Evolutionary conservation across 495 filamentous ascomycete species (phyloP).

Genomic region (Sordaria brevicollis): DNA sequence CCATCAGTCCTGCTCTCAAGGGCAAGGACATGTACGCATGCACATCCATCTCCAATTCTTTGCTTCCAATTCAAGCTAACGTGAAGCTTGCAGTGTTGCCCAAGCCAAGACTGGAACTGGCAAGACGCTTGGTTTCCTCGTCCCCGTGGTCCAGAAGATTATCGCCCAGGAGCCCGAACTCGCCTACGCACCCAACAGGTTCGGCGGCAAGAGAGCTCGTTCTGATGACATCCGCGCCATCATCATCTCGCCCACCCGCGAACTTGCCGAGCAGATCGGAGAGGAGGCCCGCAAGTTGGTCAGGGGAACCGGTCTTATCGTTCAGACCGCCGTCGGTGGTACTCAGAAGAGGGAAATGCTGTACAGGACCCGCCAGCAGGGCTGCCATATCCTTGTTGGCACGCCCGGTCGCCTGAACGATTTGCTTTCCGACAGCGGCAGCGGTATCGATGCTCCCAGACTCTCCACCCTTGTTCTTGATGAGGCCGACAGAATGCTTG

Average conservation of each 20-base stretch:
- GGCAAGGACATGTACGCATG: slow-evolving; percentile 71
- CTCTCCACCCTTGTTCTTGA: slow-evolving; percentile 79
- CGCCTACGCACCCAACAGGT: slow-evolving; percentile 11
- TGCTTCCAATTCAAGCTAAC: slow-evolving; percentile 3
- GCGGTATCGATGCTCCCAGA: slow-evolving; percentile 59
- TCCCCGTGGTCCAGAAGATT: slow-evolving; percentile 66
- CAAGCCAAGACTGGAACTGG: slow-evolving; percentile 85
- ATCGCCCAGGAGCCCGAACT: slow-evolving; percentile 46
- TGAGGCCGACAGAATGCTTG: slow-evolving; percentile 87
- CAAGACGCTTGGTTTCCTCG: slow-evolving; percentile 76
- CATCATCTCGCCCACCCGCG: slow-evolving; percentile 87
- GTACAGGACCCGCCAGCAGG: slow-evolving; percentile 49
- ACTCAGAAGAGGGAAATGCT: slow-evolving; percentile 60
- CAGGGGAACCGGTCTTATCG: slow-evolving; percentile 52
- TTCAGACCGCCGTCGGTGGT: slow-evolving; percentile 85
- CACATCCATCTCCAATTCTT: neutral
- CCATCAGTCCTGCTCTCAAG: slow-evolving; percentile 65
- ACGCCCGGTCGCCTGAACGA: slow-evolving; percentile 87
- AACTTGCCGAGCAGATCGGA: slow-evolving; percentile 91
- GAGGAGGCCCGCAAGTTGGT: slow-evolving; percentile 68
- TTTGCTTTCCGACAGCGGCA: slow-evolving; percentile 58
- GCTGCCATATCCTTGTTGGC: slow-evolving; percentile 83
- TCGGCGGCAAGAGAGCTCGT: slow-evolving; percentile 17
- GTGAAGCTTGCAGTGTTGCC: slow-evolving; percentile 51
- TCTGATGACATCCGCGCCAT: slow-evolving; percentile 72